Evolutionary conservation across 352 stramenopile species (phyloP), one percentile per base, ranked within the genome.

Genomic region (Aphanomyces cochlioides): DNA sequence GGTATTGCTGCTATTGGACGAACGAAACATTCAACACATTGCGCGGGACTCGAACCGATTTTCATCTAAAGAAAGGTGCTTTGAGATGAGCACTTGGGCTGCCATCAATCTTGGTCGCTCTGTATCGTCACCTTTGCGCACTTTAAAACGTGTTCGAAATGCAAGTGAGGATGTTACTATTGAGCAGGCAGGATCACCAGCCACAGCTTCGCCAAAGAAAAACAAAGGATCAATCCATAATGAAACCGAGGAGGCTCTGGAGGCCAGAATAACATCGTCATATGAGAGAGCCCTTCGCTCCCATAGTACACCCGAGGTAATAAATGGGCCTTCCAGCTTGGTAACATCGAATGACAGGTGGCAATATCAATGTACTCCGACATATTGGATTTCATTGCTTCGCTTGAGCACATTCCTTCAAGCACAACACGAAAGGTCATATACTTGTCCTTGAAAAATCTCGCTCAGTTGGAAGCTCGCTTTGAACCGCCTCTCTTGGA

Each of bases 381-480:
- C 8, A 61, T 70, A 19, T 21, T 70, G n/a, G 6, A 70, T 10
- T 45, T 39, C 39, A 58, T 61, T 5, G 39, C 28, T 5, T 47
- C 28, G 8, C 38, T 70, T 13, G 64, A 41, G 8, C 5, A 45
- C 36, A 60, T 8, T 15, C 59, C 43, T 15, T 64, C 64, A 17
- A 47, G 36, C 7, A 70, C 64, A 17, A 70, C 64, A 19, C 12
- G 34, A 8, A 70, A 70, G 54, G 61, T 70, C n/a, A 36, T 61
- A 13, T 70, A 70, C 54, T 36, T 70, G 7, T 70, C 47, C 41
- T 41, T 70, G 19, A 70, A 70, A 38, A 70, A 70, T 37, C 38
- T 70, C 15, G 64, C 64, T 17, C 47, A 43, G 5, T 34, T 70
- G 8, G 64, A 70, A 47, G 48, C 47, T 21, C 45, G 61, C 15